Evolutionary conservation across 2,329 filamentous ascomycete species (phyloP).

Genomic region (Aspergillus candidus): DNA sequence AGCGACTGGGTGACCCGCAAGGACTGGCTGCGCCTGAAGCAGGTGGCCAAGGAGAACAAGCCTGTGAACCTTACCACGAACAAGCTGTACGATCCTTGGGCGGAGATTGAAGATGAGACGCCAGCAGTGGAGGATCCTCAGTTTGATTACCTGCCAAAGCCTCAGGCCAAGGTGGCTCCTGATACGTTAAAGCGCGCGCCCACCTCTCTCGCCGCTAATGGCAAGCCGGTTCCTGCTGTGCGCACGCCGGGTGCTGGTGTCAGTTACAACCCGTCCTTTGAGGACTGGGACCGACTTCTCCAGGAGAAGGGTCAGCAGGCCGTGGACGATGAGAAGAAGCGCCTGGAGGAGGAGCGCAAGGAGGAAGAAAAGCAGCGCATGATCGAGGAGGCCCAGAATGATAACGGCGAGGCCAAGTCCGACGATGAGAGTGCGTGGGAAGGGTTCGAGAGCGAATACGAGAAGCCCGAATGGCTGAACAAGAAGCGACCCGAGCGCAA

Average conservation of each 20-base stretch:
- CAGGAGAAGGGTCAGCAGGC: constrained; percentile 70
- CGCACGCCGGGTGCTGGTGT: constrained; percentile 71
- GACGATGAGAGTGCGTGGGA: constrained; percentile 92
- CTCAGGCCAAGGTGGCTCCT: constrained; percentile 63
- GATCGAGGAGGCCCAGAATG: constrained; percentile 65
- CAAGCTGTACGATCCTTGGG: constrained; percentile 72
- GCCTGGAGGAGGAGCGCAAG: constrained; percentile 60
- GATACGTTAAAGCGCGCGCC: constrained; percentile 69
- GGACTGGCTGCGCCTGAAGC: constrained; percentile 71
- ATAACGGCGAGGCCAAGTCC: constrained; percentile 67
- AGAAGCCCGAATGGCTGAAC: constrained; percentile 60
- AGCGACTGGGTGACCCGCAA: constrained; percentile 76
- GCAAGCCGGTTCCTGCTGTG: constrained; percentile 73
- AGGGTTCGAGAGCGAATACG: constrained; percentile 72
- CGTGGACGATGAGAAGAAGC: constrained; percentile 69
- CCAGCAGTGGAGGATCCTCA: constrained; percentile 42
- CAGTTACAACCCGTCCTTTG: constrained; percentile 87
- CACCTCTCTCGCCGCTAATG: constrained; percentile 73
- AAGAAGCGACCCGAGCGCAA: constrained; percentile 78
- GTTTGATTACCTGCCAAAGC: constrained; percentile 62
- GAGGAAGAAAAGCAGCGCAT: constrained; percentile 64
- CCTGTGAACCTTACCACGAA: constrained; percentile 51
- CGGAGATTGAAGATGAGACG: constrained; percentile 40
- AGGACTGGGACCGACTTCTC: constrained; percentile 75
- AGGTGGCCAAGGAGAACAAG: constrained; percentile 64